Base-by-base conservation (phyloP, 2,329 filamentous ascomycete species). In the Colletotrichum sp. region DNA sequence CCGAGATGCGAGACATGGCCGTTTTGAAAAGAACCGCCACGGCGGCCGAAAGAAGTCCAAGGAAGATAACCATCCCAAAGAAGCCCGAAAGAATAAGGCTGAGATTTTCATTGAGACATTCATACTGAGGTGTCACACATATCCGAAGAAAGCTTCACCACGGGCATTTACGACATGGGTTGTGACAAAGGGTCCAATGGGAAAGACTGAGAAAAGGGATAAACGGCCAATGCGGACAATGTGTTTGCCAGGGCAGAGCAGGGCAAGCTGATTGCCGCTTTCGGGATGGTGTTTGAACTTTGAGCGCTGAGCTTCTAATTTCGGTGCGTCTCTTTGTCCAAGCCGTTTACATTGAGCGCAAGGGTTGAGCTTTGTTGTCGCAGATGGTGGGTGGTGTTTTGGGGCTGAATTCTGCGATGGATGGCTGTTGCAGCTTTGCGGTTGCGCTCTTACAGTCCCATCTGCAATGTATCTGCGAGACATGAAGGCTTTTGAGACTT, bases 211-310 rank as follows among this genome's bases (percentile, higher is more conserved):
- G 34, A 30, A 64, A 38, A 75, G 43, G 32, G 63, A 64, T 63
- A 38, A 26, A 59, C 21, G 43, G 69, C 43, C 69, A 69, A 69
- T 64, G 69, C 43, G 34, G n/a, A 73, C 73, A 75, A 73, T 73
- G 64, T 43, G 56, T 67, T 38, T 66, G 18, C 32, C 43, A 5
- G 9, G 24, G 38, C 38, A 43, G 18, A n/a, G 38, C 38, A 43
- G 38, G 38, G 28, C 73, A 48, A 67, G 56, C 58, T 71, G 43
- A 59, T 38, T 73, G 70, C 70, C 64, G 43, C 12, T 63, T 59
- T 14, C 73, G 69, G 58, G 8, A 8, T 16, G 12, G 38, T 38
- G 16, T 62, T 72, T 48, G 43, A 38, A 14, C 14, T 36, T 30
- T 34, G 32, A 26, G 24, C 48, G 13, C n/a, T 3, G 16, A 4